phyloP scores from a whole-genome alignment of 2,329 filamentous ascomycete genomes.

The Aspergillus sp. region DNA sequence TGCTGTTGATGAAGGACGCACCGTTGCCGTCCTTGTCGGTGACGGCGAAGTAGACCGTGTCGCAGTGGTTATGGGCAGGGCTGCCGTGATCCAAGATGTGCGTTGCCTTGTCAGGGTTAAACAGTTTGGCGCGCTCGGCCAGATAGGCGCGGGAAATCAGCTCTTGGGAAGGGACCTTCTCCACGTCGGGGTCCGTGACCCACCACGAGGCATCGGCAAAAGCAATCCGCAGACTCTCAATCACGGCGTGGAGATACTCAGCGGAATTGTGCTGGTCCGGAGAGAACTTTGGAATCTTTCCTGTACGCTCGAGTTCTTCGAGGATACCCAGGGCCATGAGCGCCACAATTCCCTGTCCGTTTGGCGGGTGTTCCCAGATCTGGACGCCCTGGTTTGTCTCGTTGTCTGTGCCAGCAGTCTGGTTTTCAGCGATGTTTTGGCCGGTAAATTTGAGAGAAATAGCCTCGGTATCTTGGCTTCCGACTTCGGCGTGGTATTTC shows the following conservation, averaged over 20 bases:
- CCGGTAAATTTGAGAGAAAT: conserved; percentile 78
- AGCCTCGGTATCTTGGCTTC: conserved; percentile 78
- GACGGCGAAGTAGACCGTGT: conserved; percentile 92
- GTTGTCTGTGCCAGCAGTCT: conserved; percentile 45
- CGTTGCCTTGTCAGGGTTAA: conserved; percentile 53
- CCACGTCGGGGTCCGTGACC: conserved; percentile 76
- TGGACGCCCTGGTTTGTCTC: conserved; percentile 57
- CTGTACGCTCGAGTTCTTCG: conserved; percentile 74
- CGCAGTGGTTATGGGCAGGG: conserved; percentile 79
- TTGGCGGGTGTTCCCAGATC: conserved; percentile 95
- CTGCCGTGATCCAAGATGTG: conserved; percentile 67
- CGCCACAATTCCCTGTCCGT: conserved; percentile 92
- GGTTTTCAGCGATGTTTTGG: conserved; percentile 55
- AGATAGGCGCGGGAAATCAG: conserved; percentile 75
- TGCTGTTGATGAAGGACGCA: conserved; percentile 95
- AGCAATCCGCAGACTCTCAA: conserved; percentile 83
- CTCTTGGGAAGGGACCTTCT: conserved; percentile 65
- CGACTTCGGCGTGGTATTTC: conserved; percentile 67
- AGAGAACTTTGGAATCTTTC: conserved; percentile 70
- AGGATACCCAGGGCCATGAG: conserved; percentile 92
- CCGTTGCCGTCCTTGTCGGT: conserved; percentile 83
- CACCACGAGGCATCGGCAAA: conserved; percentile 92
- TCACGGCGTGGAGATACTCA: conserved; percentile 78
- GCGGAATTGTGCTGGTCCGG: conserved; percentile 76
- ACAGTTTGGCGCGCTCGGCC: conserved; percentile 64